Evolutionary conservation across 176 grass and related monocot genomes (phyloP).

Genomic region (Carex myosuroides): DNA sequence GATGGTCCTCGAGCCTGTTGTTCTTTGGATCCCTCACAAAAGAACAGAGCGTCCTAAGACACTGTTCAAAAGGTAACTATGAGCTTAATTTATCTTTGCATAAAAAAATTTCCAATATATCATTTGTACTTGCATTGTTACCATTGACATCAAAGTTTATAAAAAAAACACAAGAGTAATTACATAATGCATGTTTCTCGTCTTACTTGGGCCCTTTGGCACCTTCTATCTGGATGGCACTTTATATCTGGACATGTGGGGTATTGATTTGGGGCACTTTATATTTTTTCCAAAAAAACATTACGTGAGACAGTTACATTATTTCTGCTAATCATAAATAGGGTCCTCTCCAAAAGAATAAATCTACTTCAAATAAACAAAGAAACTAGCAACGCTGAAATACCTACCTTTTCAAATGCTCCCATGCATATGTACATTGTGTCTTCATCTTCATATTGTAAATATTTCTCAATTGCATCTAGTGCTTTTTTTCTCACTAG

Average conservation of each 20-base stretch:
- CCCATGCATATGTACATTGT: conserved; percentile 58
- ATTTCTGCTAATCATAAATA: neutral
- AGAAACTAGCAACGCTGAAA: neutral
- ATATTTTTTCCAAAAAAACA: neutral
- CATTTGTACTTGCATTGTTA: too few relatives aligned
- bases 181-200: neutral
- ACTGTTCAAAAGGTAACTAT: too few relatives aligned
- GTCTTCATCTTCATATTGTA: conserved; percentile 76
- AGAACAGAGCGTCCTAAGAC: too few relatives aligned
- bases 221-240: neutral
- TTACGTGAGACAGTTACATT: neutral
- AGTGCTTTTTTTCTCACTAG: conserved; percentile 52
- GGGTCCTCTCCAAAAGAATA: neutral
- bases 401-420: conserved; percentile 47
- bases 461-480: conserved; percentile 32
- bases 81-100: too few relatives aligned
- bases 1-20: too few relatives aligned
- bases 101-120: too few relatives aligned
- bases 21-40: too few relatives aligned
- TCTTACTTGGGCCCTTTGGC: neutral
- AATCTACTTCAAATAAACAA: neutral
- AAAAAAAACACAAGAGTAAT: too few relatives aligned
- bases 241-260: too few relatives aligned
- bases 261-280: too few relatives aligned
- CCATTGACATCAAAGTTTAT: too few relatives aligned